Base-by-base conservation (phyloP, 2,329 filamentous ascomycete genomes). In the Colletotrichum sp. region DNA sequence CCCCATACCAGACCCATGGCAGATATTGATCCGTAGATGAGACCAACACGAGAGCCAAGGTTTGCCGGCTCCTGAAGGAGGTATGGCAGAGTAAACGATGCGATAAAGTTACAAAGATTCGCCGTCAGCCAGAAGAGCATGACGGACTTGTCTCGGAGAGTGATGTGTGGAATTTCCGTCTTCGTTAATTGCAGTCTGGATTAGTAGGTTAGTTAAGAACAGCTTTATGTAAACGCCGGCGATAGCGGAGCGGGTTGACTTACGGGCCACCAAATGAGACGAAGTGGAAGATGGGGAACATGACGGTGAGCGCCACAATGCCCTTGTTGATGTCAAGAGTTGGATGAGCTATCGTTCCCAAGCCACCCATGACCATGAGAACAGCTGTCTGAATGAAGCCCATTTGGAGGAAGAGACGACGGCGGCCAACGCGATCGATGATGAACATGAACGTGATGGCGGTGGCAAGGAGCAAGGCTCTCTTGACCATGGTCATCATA, bases 351-450 rank as follows among this genome's bases (percentile, higher is more conserved):
- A 81, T 75, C 0, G 78, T 79, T 2, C 81, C 80, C 2, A 82
- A 32, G 0, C 78, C 71, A 1, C 81, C 81, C 81, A 82, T 82
- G 0, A 77, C 78, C 13, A 76, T 77, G 60, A 82, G 81, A 1
- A 78, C 78, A 1, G 27, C 68, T 5, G 79, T 79, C 64, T 78
- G 77, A n/a, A 80, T 77, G 6, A 74, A 32, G 0, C 79, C 77
- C 4, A 77, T 80, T 0, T 77, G 72, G 15, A 82, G 70, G 59
- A 81, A 72, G 0, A 75, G 65, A 2, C 57, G 72, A 11, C 75
- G 75, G 11, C 75, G 72, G 15, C 75, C 75, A 3, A 70, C 69
- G 44, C 65, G 74, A 30, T 77, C 75, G 3, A 77, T 75, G 25
- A 75, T 75, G 59, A 75, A 77, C 72, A 79, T 78, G 32, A 80